Base-by-base conservation (phyloP, 345 rosid genomes). In the Erucastrum elatum region DNA sequence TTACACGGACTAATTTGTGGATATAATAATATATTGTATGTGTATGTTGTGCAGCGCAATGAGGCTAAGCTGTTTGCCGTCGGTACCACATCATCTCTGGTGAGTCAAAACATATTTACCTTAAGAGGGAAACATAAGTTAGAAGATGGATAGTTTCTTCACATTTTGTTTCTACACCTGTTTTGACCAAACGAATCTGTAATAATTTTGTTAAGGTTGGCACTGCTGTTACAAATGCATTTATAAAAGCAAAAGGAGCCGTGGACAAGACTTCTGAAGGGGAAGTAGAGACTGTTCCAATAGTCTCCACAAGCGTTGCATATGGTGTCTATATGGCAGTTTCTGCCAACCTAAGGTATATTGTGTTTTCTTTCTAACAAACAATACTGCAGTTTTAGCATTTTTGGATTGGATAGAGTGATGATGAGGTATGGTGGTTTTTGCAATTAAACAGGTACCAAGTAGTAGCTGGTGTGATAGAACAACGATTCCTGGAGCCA, bases 291-390 rank as follows among this genome's bases (percentile, higher is more conserved):
- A 89, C 87, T 56, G 92, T 96, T 79, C 98, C 99, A 13, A 85
- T 96, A 73, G n/a, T 96, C 68, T 90, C 98, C 35, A 96, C 99
- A 17, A 93, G 97, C 62, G 92, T 84, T 83, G 97, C 88, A 16
- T 96, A 96, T 84, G 99, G 98, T 73, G 87, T 91, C 73, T 96
- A 96, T 39, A 96, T 93, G 98, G 93, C 98, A 25, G 87, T 93
- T 82, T 96, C 99, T 27, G 89, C 95, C 86, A 96, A 96, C 77
- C 93, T 93, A 83, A 96, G 98, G 99, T 93, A 75, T 49, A 61
- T 46, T 73, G 46, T 41, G 13, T 10, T 64, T 35, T 79, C 56
- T 49, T 49, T 49, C 56, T 51, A 51, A 15, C 17, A 51, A 51
- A 46, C 53, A 21, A 12, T n/a, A n/a, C 16, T 51, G 17, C 17